A percentile compares a stretch with the other conserved stretches of the same genome.
These are phyloP conservation scores for Fusarium sp. DNA, from an alignment of 2,329 filamentous ascomycete genomes.

Conservation along the genomic window DNA sequence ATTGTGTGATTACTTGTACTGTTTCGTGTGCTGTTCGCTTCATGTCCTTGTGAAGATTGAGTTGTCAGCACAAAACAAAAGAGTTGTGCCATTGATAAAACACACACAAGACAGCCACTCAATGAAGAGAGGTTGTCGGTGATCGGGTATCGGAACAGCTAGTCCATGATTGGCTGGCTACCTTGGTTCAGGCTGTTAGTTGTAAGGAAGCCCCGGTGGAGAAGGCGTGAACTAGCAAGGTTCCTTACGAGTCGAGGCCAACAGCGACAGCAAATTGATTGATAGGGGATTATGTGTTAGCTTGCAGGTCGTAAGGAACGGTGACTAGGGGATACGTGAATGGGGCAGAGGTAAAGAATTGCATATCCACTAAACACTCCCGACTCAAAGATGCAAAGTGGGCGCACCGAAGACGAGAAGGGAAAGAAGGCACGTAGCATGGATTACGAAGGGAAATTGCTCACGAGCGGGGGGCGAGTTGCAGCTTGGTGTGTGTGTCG, in stretches of 20 bases:
- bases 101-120: conserved; percentile 2
- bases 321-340: conserved; percentile 36
- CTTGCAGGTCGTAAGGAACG: conserved; percentile 14
- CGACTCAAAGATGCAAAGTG: conserved; percentile 22
- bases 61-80: conserved; percentile 22
- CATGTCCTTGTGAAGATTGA: conserved; percentile 27
- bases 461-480: conserved; percentile 6
- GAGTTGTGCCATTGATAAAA: conserved; percentile 29
- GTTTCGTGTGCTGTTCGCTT: conserved; percentile 4
- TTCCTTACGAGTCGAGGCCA: conserved; percentile 25
- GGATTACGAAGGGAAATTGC: conserved; percentile 17
- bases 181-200: conserved; percentile 25
- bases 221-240: conserved; percentile 28
- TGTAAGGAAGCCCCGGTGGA: conserved; percentile 24
- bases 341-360: conserved; percentile 12
- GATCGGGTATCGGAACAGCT: conserved; percentile 42
- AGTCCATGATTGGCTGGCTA: conserved; percentile 43
- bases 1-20: not conserved
- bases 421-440: conserved; percentile 24
- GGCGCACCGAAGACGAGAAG: conserved; percentile 19
- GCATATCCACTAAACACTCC: conserved; percentile 7
- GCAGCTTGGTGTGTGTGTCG: conserved; percentile 11
- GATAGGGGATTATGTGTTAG: conserved; percentile 18
- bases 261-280: conserved; percentile 8
- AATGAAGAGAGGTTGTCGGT: conserved; percentile 41